Evolutionary conservation across 768 basidiomycete genomes (phyloP).

Genomic region (Termitomyces bulborhizus): DNA sequence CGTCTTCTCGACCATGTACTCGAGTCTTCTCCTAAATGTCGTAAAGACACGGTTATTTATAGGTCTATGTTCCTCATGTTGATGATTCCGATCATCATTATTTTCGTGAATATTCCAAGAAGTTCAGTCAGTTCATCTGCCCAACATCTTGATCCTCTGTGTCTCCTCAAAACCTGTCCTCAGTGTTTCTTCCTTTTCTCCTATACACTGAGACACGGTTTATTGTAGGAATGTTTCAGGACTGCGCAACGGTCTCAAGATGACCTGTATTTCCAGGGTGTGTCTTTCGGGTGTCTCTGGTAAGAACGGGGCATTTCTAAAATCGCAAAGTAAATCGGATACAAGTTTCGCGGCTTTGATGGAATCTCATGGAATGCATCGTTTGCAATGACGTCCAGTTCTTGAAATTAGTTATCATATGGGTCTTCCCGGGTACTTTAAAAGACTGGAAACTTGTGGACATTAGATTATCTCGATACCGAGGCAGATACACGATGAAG

Average conservation of each 20-base stretch:
- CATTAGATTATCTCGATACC: neutral
- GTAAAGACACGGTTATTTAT: neutral
- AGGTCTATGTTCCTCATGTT: neutral
- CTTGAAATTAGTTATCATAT: neutral
- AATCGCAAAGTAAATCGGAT: neutral
- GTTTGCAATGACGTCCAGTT: neutral
- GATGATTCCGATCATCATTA: neutral
- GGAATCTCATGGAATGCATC: neutral
- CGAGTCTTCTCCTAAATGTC: neutral
- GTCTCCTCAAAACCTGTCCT: too few relatives aligned
- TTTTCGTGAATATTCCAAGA: neutral
- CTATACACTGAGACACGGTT: neutral
- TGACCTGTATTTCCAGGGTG: neutral
- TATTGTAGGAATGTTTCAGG: neutral
- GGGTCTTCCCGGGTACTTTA: neutral
- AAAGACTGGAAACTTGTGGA: neutral
- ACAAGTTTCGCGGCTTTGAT: neutral
- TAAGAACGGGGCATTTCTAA: too few relatives aligned
- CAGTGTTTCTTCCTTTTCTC: too few relatives aligned
- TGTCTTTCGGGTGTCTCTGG: neutral
- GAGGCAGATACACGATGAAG: slow-evolving; percentile 5
- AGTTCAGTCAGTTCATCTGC: neutral
- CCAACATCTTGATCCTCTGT: neutral
- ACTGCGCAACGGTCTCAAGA: neutral
- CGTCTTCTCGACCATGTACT: too few relatives aligned